A percentile compares a stretch with the other conserved stretches of the same genome.
Evolutionary conservation across 805 yeast species (phyloP).

Genomic region (Cyberlindnera subsufficiens): DNA sequence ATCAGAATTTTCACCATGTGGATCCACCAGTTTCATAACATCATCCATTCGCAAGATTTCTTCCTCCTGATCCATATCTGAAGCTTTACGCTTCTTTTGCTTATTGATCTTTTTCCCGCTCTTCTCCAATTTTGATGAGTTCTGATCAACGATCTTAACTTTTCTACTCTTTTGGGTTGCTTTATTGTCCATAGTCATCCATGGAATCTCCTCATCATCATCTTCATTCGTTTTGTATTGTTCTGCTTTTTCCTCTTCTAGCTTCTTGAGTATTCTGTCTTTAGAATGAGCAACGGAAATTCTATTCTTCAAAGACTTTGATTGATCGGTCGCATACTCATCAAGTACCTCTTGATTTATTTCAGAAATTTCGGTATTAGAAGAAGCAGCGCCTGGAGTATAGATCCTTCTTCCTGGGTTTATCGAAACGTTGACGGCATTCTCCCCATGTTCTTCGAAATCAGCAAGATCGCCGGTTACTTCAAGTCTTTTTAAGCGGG

Average conservation of each 20-base stretch:
- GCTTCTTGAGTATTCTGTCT: slow-evolving; percentile 2
- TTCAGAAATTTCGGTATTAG: slow-evolving; percentile 28
- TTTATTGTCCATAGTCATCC: slow-evolving; percentile 33
- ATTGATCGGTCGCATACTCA: slow-evolving; percentile 47
- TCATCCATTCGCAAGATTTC: slow-evolving; percentile 40
- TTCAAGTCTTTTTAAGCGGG: slow-evolving; percentile 44
- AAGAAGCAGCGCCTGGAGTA: slow-evolving; percentile 44
- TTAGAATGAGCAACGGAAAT: slow-evolving; percentile 19
- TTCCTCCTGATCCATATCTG: slow-evolving; percentile 34
- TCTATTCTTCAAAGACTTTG: slow-evolving; percentile 38
- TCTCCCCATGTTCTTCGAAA: slow-evolving; percentile 30
- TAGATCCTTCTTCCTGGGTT: slow-evolving; percentile 81
- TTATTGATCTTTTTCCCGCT: slow-evolving; percentile 26
- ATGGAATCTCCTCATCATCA: slow-evolving; percentile 40
- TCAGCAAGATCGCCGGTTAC: slow-evolving; percentile 38
- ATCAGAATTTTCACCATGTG: slow-evolving; percentile 31
- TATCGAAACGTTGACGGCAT: slow-evolving; percentile 41
- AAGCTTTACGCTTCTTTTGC: slow-evolving; percentile 27
- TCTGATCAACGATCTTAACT: slow-evolving; percentile 40
- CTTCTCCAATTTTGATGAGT: slow-evolving; percentile 45
- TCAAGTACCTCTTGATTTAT: slow-evolving; percentile 30
- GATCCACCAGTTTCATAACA: slow-evolving; percentile 49
- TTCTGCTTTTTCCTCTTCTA: slow-evolving; percentile 5
- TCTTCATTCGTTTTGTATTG: slow-evolving; percentile 1
- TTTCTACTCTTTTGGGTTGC: slow-evolving; percentile 37